Conservation (phyloP, 1,139 yeast genomes). For the Nematodospora anomalae region DNA sequence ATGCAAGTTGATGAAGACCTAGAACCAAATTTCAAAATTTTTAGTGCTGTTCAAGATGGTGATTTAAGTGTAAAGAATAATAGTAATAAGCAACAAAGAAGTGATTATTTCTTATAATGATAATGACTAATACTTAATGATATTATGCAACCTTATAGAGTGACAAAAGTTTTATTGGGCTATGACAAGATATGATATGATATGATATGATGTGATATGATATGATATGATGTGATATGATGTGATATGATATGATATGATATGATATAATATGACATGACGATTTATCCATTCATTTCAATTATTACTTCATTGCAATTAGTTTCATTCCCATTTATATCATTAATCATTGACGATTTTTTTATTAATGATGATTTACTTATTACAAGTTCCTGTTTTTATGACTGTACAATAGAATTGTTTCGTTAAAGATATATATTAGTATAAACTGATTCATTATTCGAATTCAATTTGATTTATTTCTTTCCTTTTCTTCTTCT, state of each 20-base stretch:
- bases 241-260: too few relatives aligned
- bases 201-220: too few relatives aligned
- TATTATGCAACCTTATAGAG: background rate
- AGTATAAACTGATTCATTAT: background rate
- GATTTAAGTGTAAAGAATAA: conserved; percentile 63
- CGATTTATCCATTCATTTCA: background rate
- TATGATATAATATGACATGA: background rate
- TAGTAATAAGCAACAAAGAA: conserved; percentile 71
- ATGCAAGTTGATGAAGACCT: conserved; percentile 91
- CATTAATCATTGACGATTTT: background rate
- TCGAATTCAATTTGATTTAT: conserved; percentile 15
- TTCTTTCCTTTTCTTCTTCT: conserved; percentile 58
- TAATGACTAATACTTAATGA: conserved; percentile 2
- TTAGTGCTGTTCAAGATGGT: conserved; percentile 96
- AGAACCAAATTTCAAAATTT: conserved; percentile 88
- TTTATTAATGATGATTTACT: background rate
- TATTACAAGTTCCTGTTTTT: conserved; percentile 1
- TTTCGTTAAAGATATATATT: background rate
- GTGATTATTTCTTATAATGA: conserved; percentile 73
- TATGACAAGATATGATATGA: background rate
- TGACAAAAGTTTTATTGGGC: conserved; percentile 1
- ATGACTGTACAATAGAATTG: conserved; percentile 2
- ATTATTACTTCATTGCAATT: background rate
- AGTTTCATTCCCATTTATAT: too few relatives aligned
- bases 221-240: too few relatives aligned